These are phyloP conservation scores for Fusarium zealandicum DNA, from an alignment of 2,329 filamentous ascomycete genomes.

Conservation along the genomic window DNA sequence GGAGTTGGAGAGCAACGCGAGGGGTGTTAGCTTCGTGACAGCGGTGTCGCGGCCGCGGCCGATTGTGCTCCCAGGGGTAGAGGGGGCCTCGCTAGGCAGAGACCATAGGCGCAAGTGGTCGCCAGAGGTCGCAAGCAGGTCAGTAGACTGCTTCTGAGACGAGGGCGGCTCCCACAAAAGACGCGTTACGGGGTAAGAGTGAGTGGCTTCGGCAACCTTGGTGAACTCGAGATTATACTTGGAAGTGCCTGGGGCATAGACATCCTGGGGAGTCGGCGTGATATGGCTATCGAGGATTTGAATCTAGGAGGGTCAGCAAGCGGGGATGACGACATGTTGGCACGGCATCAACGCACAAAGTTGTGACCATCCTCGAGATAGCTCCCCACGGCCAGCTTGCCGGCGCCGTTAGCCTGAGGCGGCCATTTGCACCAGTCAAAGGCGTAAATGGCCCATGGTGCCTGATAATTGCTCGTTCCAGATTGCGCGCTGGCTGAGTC, in stretches of 20 bases:
- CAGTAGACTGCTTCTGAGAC: conserved; percentile 92
- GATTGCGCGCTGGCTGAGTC: conserved; percentile 71
- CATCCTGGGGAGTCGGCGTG: conserved; percentile 71
- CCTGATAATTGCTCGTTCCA: conserved; percentile 89
- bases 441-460: conserved; percentile 94
- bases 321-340: conserved; percentile 1
- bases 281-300: conserved; percentile 95
- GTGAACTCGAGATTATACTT: conserved; percentile 87
- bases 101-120: conserved; percentile 96
- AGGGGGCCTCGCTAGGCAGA: conserved; percentile 72
- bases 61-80: conserved; percentile 69
- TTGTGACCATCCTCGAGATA: conserved; percentile 98
- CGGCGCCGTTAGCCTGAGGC: conserved; percentile 78
- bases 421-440: conserved; percentile 99
- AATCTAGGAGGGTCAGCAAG: conserved; percentile 64
- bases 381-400: conserved; percentile 93
- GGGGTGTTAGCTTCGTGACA: conserved; percentile 83
- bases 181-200: conserved; percentile 95
- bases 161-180: conserved; percentile 96
- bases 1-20: conserved; percentile 93
- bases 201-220: conserved; percentile 94
- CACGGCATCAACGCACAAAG: conserved; percentile 65
- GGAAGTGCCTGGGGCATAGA: conserved; percentile 72
- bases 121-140: conserved; percentile 92
- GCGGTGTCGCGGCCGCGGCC: conserved; percentile 64